Evolutionary conservation across 345 rosid genomes (phyloP).

Genomic region (Alliaria petiolata): DNA sequence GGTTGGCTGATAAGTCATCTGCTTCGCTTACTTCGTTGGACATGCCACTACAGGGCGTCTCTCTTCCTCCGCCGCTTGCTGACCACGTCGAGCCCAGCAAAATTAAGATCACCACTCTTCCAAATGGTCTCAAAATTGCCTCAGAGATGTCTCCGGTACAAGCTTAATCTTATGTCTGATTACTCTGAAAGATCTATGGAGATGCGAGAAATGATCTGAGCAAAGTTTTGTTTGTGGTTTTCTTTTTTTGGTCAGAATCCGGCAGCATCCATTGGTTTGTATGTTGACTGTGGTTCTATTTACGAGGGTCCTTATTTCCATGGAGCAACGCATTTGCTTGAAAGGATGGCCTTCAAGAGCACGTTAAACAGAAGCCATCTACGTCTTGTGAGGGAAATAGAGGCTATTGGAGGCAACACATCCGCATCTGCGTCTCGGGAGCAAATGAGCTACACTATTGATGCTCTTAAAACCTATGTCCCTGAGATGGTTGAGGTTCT

Average conservation of each 20-base stretch:
- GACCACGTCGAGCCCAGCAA: constrained; percentile 64
- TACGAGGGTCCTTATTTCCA: constrained; percentile 56
- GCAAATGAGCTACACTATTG: constrained; percentile 57
- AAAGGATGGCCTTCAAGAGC: constrained; percentile 81
- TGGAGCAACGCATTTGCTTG: constrained; percentile 73
- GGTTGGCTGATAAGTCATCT: constrained; percentile 56
- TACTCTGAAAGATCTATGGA: neutral
- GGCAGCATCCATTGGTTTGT: constrained; percentile 62
- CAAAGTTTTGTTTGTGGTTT: neutral
- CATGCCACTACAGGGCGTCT: constrained; percentile 52
- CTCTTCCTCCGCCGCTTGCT: constrained; percentile 53
- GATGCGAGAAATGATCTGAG: neutral
- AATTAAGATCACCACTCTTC: constrained; percentile 51
- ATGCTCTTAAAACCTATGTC: constrained; percentile 45
- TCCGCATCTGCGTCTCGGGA: constrained; percentile 66
- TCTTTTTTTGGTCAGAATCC: constrained; percentile 42
- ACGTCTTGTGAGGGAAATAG: constrained; percentile 65
- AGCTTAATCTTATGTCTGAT: neutral
- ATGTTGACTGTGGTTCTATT: constrained; percentile 61
- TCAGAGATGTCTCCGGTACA: constrained; percentile 56
- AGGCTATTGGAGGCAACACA: constrained; percentile 73
- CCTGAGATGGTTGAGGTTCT: constrained; percentile 79
- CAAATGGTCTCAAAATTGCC: constrained; percentile 72
- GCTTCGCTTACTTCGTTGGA: constrained; percentile 50
- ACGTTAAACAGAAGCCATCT: constrained; percentile 59